Evolutionary conservation across 164 flowering plant genomes (phyloP).

Genomic region (Stephania japonica): DNA sequence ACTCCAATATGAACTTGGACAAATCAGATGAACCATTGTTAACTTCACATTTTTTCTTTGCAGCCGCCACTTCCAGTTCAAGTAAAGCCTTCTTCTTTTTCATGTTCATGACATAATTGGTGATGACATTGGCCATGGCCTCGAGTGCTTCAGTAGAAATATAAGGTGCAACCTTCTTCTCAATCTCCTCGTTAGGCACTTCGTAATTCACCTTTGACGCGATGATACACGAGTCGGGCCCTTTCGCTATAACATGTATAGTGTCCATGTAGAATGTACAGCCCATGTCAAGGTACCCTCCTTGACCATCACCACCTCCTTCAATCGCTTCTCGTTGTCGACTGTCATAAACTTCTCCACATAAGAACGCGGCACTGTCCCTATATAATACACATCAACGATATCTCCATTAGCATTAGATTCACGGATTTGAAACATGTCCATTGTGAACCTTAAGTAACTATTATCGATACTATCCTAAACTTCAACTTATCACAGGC

Average conservation of each 20-base stretch:
- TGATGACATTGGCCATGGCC: background rate
- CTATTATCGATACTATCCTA: too few relatives aligned
- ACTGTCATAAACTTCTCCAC: background rate
- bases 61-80: too few relatives aligned
- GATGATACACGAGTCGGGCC: background rate
- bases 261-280: conserved; percentile 5
- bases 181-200: background rate
- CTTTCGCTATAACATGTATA: background rate
- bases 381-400: too few relatives aligned
- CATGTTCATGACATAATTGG: background rate
- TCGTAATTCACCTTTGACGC: background rate
- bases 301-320: background rate
- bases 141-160: background rate
- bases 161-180: background rate
- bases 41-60: too few relatives aligned
- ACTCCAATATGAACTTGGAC: too few relatives aligned
- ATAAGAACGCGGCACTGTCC: background rate
- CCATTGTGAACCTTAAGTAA: too few relatives aligned
- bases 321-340: background rate
- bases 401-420: too few relatives aligned
- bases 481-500: background rate
- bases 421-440: too few relatives aligned
- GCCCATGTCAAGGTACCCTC: background rate
- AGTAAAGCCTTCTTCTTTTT: background rate
- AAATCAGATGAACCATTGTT: too few relatives aligned